These are phyloP conservation scores for Coniella lustricola DNA, from an alignment of 2,329 filamentous ascomycete genomes.

Conservation along the genomic window DNA sequence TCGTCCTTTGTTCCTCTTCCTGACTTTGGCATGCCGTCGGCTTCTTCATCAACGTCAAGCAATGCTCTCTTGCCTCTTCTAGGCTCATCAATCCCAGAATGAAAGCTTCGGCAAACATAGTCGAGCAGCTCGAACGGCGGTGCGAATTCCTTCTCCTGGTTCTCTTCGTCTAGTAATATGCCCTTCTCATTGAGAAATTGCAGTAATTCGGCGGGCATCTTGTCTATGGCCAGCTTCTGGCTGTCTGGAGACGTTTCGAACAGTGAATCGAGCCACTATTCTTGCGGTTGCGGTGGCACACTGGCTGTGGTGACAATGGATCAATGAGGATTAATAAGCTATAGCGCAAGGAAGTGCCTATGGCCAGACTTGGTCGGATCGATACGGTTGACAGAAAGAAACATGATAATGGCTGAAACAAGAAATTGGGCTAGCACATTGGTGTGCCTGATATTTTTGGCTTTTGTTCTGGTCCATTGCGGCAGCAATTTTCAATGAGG, in stretches of 20 bases:
- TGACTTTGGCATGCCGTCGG: not conserved
- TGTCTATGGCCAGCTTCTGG: conserved; percentile 1
- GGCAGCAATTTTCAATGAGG: not conserved
- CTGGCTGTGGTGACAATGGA: conserved; percentile 37
- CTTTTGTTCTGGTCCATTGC: not conserved
- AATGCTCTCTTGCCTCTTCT: conserved; percentile 14
- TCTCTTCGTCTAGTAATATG: not conserved
- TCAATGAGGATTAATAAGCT: conserved; percentile 50
- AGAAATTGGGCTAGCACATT: not conserved
- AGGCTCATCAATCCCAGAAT: conserved; percentile 6
- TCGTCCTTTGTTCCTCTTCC: not conserved
- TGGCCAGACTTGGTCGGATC: conserved; percentile 49
- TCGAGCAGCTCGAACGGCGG: conserved; percentile 12
- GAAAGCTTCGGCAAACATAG: not conserved
- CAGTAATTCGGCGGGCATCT: conserved; percentile 13
- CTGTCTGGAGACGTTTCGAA: conserved; percentile 3
- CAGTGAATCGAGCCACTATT: conserved; percentile 30
- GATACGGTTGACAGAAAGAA: conserved; percentile 40
- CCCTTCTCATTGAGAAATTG: conserved; percentile 12
- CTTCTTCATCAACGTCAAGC: conserved; percentile 17
- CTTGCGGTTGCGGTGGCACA: conserved; percentile 35
- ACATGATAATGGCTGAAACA: conserved; percentile 40
- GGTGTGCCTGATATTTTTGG: not conserved
- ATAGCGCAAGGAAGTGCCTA: conserved; percentile 53
- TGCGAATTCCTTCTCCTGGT: not conserved